Base-by-base conservation (phyloP, 1,139 yeast species). In the Candida frijolesensis region DNA sequence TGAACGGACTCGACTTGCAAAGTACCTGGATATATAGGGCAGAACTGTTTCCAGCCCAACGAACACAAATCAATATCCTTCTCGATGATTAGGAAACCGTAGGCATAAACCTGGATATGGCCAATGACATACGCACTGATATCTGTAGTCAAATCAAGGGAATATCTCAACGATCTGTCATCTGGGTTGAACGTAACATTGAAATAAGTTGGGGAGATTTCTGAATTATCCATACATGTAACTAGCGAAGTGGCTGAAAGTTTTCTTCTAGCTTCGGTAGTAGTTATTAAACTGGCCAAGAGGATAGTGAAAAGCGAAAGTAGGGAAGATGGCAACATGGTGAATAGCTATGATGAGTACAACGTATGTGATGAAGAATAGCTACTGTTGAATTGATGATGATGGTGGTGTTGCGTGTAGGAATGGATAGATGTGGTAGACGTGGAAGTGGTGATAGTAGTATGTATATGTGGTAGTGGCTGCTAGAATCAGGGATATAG, bases 1-100 rank as follows among this genome's bases (percentile, higher is more conserved):
- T 84, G 79, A 52, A 85, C 70, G 41, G 90, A 82, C 54, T 87
- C 86, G 44, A 87, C 76, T 60, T 85, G 86, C 61, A 87, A 76
- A 25, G 80, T 65, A 22, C 94, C 94, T 0, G 94, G 90, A 57
- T 73, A 83, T 41, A 87, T 65, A 1, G 94, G 94, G 69, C 95
- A 87, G 62, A 87, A 87, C 67, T 87, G 94, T 62, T 85, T 86
- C 89, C 91, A 85, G 19, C 82, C 83, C 52, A 85, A 63, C 16
- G 60, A 46, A 70, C 95, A 87, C 57, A 85, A 62, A 58, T 86
- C 79, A 47, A 87, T 67, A 5, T 64, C 62, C 57, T 74, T 71
- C 11, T 78, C 71, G 55, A 87, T 84, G 60, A 87, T 78, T 49
- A 74, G 66, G 67, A 87, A 85, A 1, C 95, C 95, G 62, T 87